phyloP scores from a whole-genome alignment of 495 filamentous ascomycete species.

The Aspergillus panamensis region DNA sequence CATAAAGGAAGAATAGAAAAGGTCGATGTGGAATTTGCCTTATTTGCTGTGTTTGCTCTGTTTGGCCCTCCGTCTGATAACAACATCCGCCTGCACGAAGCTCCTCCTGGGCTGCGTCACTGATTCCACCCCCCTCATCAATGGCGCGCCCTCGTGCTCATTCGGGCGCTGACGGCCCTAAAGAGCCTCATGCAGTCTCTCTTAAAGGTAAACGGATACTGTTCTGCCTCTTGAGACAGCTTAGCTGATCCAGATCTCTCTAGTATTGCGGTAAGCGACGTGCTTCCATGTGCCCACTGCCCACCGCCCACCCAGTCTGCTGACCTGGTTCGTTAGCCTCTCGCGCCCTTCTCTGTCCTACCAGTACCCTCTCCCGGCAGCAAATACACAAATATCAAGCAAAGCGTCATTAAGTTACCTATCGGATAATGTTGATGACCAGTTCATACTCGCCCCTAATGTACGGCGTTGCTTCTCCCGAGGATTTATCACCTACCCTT shows the following conservation, averaged over 20 bases:
- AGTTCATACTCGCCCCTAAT: conserved; percentile 60
- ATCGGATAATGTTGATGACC: conserved; percentile 41
- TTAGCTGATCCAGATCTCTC: conserved; percentile 24
- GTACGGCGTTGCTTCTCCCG: conserved; percentile 30
- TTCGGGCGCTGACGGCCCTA: conserved; percentile 55
- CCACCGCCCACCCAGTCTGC: conserved; percentile 7
- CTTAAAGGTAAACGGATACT: conserved; percentile 60
- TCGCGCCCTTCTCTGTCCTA: conserved; percentile 55
- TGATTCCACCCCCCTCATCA: neutral
- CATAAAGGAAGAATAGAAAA: too few relatives aligned
- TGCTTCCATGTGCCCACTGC: neutral
- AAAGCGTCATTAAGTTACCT: conserved; percentile 54
- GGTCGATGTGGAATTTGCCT: too few relatives aligned
- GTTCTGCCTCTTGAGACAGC: neutral
- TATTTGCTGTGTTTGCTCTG: too few relatives aligned
- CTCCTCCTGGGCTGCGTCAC: neutral
- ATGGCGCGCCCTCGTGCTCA: conserved; percentile 47
- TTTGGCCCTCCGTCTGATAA: neutral
- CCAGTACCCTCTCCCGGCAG: conserved; percentile 54
- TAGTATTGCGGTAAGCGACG: conserved; percentile 49
- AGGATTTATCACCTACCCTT: neutral
- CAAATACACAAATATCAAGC: conserved; percentile 46
- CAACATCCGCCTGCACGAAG: neutral
- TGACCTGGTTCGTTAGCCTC: conserved; percentile 37
- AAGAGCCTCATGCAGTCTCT: conserved; percentile 80